Evolutionary conservation across 23 red algal species (phyloP).

Genomic region (Chondrus crispus): DNA sequence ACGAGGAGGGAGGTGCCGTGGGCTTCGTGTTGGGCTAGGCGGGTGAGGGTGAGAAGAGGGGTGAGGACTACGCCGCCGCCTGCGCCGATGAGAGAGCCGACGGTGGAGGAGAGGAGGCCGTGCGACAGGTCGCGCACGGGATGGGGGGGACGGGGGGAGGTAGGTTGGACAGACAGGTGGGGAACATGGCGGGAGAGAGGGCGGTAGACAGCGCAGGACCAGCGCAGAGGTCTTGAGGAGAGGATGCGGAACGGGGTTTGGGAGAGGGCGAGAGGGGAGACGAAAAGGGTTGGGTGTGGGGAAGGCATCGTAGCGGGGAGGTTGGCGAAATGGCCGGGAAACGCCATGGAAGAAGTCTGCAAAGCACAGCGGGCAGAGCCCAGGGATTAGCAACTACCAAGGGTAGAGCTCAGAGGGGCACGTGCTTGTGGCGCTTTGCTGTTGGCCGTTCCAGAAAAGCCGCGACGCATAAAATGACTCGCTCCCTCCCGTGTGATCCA

Average conservation of each 20-base stretch:
- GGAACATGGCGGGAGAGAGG: not conserved
- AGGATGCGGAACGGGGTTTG: not conserved
- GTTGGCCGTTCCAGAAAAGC: no score
- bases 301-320: not conserved
- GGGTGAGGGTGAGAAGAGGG: slow-evolving; percentile 58
- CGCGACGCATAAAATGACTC: no score
- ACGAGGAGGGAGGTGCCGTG: slow-evolving; percentile 85
- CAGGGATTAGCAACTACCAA: no score
- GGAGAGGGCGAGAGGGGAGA: not conserved
- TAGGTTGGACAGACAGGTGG: not conserved
- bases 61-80: slow-evolving; percentile 90
- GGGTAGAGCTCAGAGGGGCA: no score
- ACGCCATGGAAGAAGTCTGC: not conserved
- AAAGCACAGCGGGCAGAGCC: no score
- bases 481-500: no score
- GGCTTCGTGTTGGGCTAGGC: slow-evolving; percentile 67
- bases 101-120: slow-evolving; percentile 40
- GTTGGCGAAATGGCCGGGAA: not conserved
- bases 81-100: slow-evolving; percentile 82
- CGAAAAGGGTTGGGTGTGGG: not conserved
- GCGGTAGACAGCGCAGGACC: not conserved
- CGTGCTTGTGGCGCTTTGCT: no score
- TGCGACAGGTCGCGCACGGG: no score
- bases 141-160: not conserved
- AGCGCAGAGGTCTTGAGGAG: not conserved